Conservation (phyloP, 2,329 filamentous ascomycete species). For the Alternaria angustiovoidea region DNA sequence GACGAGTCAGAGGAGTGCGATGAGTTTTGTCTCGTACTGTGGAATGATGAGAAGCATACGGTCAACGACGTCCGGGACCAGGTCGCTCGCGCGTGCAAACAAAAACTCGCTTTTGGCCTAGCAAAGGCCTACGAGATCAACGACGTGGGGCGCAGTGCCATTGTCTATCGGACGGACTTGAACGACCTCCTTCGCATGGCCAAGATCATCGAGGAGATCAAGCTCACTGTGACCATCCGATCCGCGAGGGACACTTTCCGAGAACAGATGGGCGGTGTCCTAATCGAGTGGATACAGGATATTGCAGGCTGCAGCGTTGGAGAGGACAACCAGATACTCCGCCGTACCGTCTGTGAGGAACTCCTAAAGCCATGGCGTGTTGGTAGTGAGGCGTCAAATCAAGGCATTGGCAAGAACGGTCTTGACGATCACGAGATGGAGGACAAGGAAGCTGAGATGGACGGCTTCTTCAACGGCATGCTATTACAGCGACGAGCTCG, state of each 20-base stretch:
- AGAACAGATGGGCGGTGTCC: slow-evolving; percentile 98
- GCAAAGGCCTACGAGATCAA: slow-evolving; percentile 87
- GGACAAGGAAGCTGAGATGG: slow-evolving; percentile 57
- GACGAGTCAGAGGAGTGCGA: slow-evolving; percentile 69
- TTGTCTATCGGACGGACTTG: slow-evolving; percentile 78
- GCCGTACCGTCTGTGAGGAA: slow-evolving; percentile 87
- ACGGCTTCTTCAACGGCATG: slow-evolving; percentile 38
- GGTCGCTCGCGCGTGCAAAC: slow-evolving; percentile 85
- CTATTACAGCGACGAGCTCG: slow-evolving; percentile 39
- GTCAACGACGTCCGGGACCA: slow-evolving; percentile 89
- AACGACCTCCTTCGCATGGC: slow-evolving; percentile 78
- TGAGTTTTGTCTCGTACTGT: slow-evolving; percentile 86
- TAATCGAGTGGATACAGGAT: slow-evolving; percentile 95
- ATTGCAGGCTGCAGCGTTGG: slow-evolving; percentile 90
- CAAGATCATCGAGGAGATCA: slow-evolving; percentile 90
- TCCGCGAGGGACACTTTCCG: slow-evolving; percentile 94
- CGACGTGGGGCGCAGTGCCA: slow-evolving; percentile 82
- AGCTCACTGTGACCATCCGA: slow-evolving; percentile 92
- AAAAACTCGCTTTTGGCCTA: slow-evolving; percentile 72
- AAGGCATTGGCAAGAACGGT: slow-evolving; percentile 76
- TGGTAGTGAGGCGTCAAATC: slow-evolving; percentile 84
- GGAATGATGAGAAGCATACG: slow-evolving; percentile 99
- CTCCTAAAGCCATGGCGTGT: slow-evolving; percentile 86
- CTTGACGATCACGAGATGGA: slow-evolving; percentile 81
- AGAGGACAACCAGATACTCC: slow-evolving; percentile 78